Base-by-base conservation (phyloP, 148 eudicot species). In the Diospyros kaki region DNA sequence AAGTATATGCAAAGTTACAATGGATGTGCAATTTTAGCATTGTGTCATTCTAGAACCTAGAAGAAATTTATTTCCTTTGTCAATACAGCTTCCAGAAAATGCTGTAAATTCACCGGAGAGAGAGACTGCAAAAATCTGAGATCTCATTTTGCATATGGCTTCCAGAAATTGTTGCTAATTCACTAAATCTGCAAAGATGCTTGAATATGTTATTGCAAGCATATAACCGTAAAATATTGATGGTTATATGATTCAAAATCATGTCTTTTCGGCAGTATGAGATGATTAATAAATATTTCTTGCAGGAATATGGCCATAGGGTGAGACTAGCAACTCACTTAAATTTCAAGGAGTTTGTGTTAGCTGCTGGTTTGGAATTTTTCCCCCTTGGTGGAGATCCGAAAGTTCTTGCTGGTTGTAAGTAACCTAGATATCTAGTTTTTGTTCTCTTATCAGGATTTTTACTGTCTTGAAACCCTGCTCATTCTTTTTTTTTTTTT, bases 361-460 rank as follows among this genome's bases (percentile, higher is more conserved):
- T 84, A 85, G 18, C 86, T 69, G 79, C 91, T 80, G 97, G 97
- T 55, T 79, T 92, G 91, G 97, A 92, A 83, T 92, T 90, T 84
- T 92, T 76, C 75, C 88, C 91, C 64, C 86, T 92, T 60, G 94
- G 97, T 58, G 97, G 97, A 59, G 97, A 91, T 84, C 97, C 97
- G 42, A 89, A 89, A 89, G 82, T 89, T 78, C 92, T 91, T 81
- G 97, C 94, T 66, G 85, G 79, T 61, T 90, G 94, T 92, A 84
- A 84, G 89, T 82, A 5, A 50, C 50, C 55, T 17, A 13, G 28
- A 61, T 55, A 17, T 48, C 58, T 50, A 48, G 7, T 48, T 13
- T 69, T 55, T 10, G 6, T 45, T 39, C 75, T 17, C 8, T 46
- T 43, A 45, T 12, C 28, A 28, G 28, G 28, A 28, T 28, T 28